Conservation (phyloP, 164 flowering plant species). For the Magnolia kwangsiensis region DNA sequence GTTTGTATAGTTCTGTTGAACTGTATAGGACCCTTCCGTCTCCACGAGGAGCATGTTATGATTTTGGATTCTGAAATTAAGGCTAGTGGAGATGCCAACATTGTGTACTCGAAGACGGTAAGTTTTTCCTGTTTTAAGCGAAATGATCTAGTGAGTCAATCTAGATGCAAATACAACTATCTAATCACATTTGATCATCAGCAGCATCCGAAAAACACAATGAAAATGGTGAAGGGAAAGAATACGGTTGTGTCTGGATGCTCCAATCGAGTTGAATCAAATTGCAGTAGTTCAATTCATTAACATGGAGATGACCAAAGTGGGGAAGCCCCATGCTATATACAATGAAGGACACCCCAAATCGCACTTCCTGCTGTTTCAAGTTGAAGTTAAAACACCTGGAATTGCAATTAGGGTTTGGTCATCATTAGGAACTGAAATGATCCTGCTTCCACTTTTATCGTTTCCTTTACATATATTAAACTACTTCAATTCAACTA, state of each 20-base stretch:
- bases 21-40: conserved; percentile 96
- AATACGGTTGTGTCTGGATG: not conserved
- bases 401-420: too few relatives aligned
- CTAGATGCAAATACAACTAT: not conserved
- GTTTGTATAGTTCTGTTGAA: conserved; percentile 79
- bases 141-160: conserved; percentile 6
- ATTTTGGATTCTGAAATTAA: conserved; percentile 89
- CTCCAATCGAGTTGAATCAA: not conserved
- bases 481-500: too few relatives aligned
- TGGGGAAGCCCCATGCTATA: not conserved
- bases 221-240: not conserved
- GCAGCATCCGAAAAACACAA: not conserved
- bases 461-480: too few relatives aligned
- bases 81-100: conserved; percentile 83
- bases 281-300: not conserved
- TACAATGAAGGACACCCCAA: not conserved
- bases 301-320: not conserved
- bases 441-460: too few relatives aligned
- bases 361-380: not conserved
- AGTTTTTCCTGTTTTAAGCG: conserved; percentile 67
- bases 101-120: conserved; percentile 87
- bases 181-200: not conserved
- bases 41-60: conserved; percentile 89
- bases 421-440: too few relatives aligned
- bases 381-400: not conserved